Evolutionary conservation across 2,329 filamentous ascomycete species (phyloP).

Genomic region (Aureobasidium zeae): DNA sequence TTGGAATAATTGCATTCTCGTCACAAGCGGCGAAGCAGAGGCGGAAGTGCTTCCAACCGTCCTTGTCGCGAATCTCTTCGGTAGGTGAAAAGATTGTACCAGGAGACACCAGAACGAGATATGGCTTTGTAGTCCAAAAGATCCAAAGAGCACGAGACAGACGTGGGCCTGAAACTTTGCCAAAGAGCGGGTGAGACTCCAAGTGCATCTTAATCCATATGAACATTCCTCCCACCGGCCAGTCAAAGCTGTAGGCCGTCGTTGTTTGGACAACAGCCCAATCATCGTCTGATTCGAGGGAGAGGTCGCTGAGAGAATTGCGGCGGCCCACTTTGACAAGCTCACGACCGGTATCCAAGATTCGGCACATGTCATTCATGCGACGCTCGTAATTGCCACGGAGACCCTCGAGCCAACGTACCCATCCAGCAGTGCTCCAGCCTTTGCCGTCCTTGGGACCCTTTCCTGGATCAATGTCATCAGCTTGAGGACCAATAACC

Average conservation of each 20-base stretch:
- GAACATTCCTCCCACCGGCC: slow-evolving; percentile 87
- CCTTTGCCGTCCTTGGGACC: slow-evolving; percentile 44
- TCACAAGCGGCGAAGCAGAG: slow-evolving; percentile 78
- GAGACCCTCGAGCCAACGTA: slow-evolving; percentile 80
- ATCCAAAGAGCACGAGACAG: slow-evolving; percentile 62
- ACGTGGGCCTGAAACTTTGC: slow-evolving; percentile 40
- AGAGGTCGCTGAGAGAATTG: slow-evolving; percentile 27
- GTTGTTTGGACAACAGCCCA: slow-evolving; percentile 71
- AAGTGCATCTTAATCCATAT: slow-evolving; percentile 70
- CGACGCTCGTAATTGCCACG: slow-evolving; percentile 75
- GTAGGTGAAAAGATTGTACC: slow-evolving; percentile 67
- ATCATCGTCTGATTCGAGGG: slow-evolving; percentile 40
- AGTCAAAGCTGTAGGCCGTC: slow-evolving; percentile 64
- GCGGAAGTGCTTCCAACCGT: slow-evolving; percentile 64
- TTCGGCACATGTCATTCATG: slow-evolving; percentile 69
- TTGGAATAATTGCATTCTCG: slow-evolving; percentile 56
- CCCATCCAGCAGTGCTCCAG: slow-evolving; percentile 80
- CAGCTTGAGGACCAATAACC: slow-evolving; percentile 57
- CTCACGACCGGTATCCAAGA: slow-evolving; percentile 59
- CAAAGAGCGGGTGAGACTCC: slow-evolving; percentile 61
- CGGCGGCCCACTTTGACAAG: slow-evolving; percentile 53
- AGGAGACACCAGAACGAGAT: slow-evolving; percentile 60
- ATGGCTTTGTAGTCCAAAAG: slow-evolving; percentile 58
- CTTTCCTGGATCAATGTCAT: slow-evolving; percentile 30
- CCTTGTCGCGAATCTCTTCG: slow-evolving; percentile 45